Percentiles rank a stretch among this genome's conserved stretches.
Conservation (phyloP, 805 yeast species). For the Barnettozyma pratensis region DNA sequence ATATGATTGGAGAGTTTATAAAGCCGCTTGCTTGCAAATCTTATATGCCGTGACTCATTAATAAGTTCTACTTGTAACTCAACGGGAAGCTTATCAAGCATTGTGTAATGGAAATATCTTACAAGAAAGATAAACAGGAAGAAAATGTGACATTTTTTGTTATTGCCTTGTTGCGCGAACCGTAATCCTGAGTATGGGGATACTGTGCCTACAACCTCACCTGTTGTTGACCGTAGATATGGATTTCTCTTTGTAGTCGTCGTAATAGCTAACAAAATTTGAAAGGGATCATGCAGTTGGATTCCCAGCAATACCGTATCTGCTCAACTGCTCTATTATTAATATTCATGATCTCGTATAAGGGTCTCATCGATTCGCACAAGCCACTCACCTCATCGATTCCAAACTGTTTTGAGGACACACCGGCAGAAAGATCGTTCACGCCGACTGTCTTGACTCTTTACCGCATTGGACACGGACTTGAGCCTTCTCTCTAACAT, state of each 20-base stretch:
- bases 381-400: constrained; percentile 25
- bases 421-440: constrained; percentile 27
- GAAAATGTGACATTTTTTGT: background rate
- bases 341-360: too few species aligned
- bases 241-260: constrained; percentile 49
- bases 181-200: too few species aligned
- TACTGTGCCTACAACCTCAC: too few species aligned
- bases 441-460: constrained; percentile 26
- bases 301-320: constrained; percentile 61
- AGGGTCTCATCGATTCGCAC: background rate
- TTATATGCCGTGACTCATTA: constrained; percentile 28
- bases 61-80: constrained; percentile 39
- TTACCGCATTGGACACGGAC: constrained; percentile 29
- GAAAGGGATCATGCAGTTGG: constrained; percentile 78
- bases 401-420: constrained; percentile 27
- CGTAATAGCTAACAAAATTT: constrained; percentile 76
- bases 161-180: background rate
- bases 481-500: constrained; percentile 33
- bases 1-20: constrained; percentile 46
- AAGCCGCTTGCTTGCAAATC: constrained; percentile 37
- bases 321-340: constrained; percentile 14
- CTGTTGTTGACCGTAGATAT: background rate
- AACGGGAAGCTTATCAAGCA: constrained; percentile 30
- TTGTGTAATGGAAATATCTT: background rate
- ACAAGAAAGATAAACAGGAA: too few species aligned